Base-by-base conservation (phyloP, 2,329 filamentous ascomycete genomes). In the Pseudomassariella vexata region DNA sequence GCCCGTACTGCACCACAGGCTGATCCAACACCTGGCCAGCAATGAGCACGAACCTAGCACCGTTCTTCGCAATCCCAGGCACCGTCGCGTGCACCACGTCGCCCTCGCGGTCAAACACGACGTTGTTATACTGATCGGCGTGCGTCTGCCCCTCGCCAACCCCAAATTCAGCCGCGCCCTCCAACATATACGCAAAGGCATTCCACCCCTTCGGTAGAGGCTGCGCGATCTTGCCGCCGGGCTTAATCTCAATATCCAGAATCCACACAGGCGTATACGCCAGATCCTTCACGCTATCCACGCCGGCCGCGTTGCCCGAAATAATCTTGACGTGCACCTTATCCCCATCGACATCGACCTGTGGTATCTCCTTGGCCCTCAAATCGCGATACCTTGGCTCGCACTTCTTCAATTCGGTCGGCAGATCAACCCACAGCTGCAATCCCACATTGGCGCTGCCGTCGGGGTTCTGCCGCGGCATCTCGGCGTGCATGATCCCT, bases 231-330 rank as follows among this genome's bases (percentile, higher is more conserved):
- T 69, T 76, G 28, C 85, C 88, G 32, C 90, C 90, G 0, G 89
- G 88, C 48, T 77, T 64, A 32, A 96, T 75, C 14, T 75, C 79
- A 31, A 95, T 67, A 55, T 96, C 90, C 26, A 96, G 69, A 40
- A 95, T 70, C 90, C 90, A 96, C n/a, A 96, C 88, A 0, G 92
- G 92, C 2, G 90, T 96, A 60, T 96, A 95, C 10, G 90, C 89
- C 26, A 96, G 68, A 52, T 96, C 89, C 54, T 90, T 79, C 32
- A 95, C 76, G 10, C 81, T 87, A 53, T 95, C 89, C 32, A 92
- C 76, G 26, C 86, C 89, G 49, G 88, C 82, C 34, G 79, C 82
- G 54, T 83, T 78, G 14, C 90, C 92, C 1, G 82, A 89, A 47
- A 96, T 96, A 45, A 96, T 84, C 62, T 95, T 95, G 45, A 96